Percentiles rank a stretch among this genome's conserved stretches.
These are phyloP conservation scores for Citrullus amarus DNA, from an alignment of 306 rosid species.

Conservation along the genomic window DNA sequence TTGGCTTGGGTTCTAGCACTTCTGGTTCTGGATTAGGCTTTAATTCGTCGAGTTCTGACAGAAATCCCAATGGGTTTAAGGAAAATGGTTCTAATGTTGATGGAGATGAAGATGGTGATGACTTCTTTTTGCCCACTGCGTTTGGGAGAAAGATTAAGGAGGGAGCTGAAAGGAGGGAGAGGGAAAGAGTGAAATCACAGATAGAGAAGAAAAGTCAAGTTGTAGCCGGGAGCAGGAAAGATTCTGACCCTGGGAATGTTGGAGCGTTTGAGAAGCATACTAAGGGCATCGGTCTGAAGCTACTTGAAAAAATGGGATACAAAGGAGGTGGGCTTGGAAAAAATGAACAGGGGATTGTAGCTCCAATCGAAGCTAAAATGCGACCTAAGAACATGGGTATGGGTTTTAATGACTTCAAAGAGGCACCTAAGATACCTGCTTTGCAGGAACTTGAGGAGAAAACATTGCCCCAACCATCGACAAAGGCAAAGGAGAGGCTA, in stretches of 20 bases:
- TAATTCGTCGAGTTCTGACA: conserved; percentile 6
- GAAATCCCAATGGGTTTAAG: conserved; percentile 13
- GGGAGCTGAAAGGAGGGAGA: conserved; percentile 64
- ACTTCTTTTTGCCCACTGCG: conserved; percentile 49
- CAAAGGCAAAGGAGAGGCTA: conserved; percentile 35
- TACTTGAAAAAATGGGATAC: conserved; percentile 87
- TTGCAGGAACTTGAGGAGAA: conserved; percentile 31
- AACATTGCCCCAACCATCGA: conserved; percentile 21
- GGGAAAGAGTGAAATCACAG: conserved; percentile 40
- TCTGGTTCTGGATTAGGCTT: conserved; percentile 46
- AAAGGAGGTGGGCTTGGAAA: conserved; percentile 93
- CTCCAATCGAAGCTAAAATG: conserved; percentile 67
- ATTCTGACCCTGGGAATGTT: conserved; percentile 20
- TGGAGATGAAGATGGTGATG: conserved; percentile 15
- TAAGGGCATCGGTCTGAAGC: conserved; percentile 70
- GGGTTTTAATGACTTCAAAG: conserved; percentile 72
- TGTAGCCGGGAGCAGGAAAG: conserved; percentile 11
- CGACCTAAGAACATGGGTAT: conserved; percentile 73
- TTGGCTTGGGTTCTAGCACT: conserved; percentile 39
- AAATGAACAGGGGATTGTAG: conserved; percentile 72
- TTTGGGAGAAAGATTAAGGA: conserved; percentile 79
- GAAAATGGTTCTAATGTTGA: conserved; percentile 17
- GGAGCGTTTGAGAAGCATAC: conserved; percentile 78
- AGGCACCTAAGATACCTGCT: conserved; percentile 18
- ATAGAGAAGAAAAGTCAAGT: conserved; percentile 30